Conservation (phyloP, 805 yeast species). For the Barnettozyma wickerhamii region DNA sequence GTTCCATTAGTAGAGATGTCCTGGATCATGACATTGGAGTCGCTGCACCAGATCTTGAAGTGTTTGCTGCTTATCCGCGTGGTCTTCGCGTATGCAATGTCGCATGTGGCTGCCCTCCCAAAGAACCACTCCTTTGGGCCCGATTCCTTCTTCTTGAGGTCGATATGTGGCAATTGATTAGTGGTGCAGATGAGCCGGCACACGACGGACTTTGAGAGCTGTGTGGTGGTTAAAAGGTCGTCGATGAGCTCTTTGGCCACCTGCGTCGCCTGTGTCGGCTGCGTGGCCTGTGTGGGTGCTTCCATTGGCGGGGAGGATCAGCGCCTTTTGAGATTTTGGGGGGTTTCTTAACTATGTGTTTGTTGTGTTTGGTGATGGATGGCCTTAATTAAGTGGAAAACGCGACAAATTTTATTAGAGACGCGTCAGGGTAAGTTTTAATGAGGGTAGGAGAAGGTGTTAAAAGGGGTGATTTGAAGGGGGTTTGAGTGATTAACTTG, state of each 20-base stretch:
- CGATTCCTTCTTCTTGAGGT: constrained; percentile 35
- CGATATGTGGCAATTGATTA: constrained; percentile 47
- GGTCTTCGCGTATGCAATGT: constrained; percentile 53
- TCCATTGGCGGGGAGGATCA: neutral
- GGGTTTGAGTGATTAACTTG: too few relatives aligned
- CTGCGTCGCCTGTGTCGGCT: constrained; percentile 38
- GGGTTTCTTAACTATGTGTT: too few relatives aligned
- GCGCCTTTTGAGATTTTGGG: too few relatives aligned
- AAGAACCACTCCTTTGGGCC: constrained; percentile 53
- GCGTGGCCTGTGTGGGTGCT: constrained; percentile 23
- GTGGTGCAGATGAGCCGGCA: constrained; percentile 58
- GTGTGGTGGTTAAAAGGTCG: constrained; percentile 31
- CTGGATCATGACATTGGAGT: constrained; percentile 41
- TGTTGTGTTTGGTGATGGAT: too few relatives aligned
- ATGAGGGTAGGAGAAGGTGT: too few relatives aligned
- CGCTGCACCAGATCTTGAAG: constrained; percentile 64
- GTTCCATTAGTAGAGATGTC: constrained; percentile 94
- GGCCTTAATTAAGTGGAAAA: too few relatives aligned
- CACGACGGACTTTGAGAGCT: constrained; percentile 37
- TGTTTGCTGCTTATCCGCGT: constrained; percentile 74
- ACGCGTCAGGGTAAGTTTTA: too few relatives aligned
- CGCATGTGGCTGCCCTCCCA: constrained; percentile 71
- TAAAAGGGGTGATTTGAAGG: too few relatives aligned
- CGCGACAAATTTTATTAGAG: too few relatives aligned
- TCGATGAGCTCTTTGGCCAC: constrained; percentile 39